These are phyloP conservation scores for Rhodotorula sphaerocarpa DNA, from an alignment of 768 basidiomycete species.

Conservation along the genomic window DNA sequence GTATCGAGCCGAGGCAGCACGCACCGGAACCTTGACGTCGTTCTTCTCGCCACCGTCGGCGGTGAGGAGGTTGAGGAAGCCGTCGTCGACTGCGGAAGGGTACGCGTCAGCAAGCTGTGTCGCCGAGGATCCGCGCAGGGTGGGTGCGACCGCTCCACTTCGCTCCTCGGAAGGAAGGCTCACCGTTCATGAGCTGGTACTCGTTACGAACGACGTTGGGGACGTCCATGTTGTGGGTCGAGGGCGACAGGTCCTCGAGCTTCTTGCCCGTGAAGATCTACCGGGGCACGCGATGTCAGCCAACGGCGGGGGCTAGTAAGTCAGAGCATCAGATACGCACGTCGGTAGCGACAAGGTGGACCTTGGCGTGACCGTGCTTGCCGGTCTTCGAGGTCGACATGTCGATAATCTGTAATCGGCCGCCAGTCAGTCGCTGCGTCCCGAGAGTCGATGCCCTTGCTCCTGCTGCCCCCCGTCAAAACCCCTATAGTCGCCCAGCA, in stretches of 20 bases:
- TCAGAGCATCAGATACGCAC: constrained; percentile 52
- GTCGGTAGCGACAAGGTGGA: constrained; percentile 93
- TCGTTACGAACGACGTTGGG: constrained; percentile 85
- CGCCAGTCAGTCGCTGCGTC: too few relatives aligned
- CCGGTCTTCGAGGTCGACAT: constrained; percentile 99
- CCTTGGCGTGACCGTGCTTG: constrained; percentile 99
- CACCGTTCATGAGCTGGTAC: constrained; percentile 65
- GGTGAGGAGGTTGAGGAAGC: constrained; percentile 88
- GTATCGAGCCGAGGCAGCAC: too few relatives aligned
- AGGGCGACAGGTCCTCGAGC: constrained; percentile 75
- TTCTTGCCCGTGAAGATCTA: constrained; percentile 99
- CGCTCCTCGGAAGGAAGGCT: not conserved
- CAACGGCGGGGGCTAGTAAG: not conserved
- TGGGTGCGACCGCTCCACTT: too few relatives aligned
- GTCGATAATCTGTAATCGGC: constrained; percentile 59
- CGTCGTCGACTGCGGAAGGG: constrained; percentile 92
- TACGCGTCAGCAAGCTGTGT: too few relatives aligned
- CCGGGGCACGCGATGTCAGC: not conserved
- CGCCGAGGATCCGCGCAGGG: too few relatives aligned
- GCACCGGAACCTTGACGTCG: constrained; percentile 74
- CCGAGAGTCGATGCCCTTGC: too few relatives aligned
- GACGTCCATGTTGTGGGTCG: constrained; percentile 99
- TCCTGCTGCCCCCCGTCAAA: too few relatives aligned
- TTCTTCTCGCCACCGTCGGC: constrained; percentile 59
- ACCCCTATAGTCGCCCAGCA: too few relatives aligned